These are phyloP conservation scores for Xylaria bambusicola DNA, from an alignment of 495 filamentous ascomycete species.

Conservation along the genomic window DNA sequence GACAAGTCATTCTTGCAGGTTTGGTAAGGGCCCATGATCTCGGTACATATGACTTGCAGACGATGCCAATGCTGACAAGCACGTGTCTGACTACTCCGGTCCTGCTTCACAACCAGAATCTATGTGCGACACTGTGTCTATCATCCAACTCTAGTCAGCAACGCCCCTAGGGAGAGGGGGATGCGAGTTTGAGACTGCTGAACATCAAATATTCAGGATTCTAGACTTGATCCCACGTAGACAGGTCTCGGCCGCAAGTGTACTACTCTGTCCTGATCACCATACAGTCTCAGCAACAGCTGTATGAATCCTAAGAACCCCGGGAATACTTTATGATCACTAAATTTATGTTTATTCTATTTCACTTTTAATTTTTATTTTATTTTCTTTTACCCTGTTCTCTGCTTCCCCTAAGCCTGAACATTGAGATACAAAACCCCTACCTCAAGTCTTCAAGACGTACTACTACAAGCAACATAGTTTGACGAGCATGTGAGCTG, in stretches of 20 bases:
- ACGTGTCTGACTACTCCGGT: not conserved
- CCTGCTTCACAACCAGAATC: not conserved
- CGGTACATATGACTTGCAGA: conserved; percentile 12
- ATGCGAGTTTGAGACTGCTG: conserved; percentile 6
- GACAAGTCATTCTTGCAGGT: conserved; percentile 5
- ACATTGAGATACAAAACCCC: too few species aligned
- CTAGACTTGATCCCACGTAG: not conserved
- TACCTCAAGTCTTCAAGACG: too few species aligned
- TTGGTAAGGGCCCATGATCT: conserved; percentile 6
- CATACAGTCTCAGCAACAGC: not conserved
- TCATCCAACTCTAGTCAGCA: conserved; percentile 9
- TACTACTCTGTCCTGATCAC: conserved; percentile 7
- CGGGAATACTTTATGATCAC: too few species aligned
- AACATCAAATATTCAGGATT: not conserved
- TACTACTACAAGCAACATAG: too few species aligned
- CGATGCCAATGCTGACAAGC: not conserved
- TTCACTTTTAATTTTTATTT: too few species aligned
- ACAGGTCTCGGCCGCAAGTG: conserved; percentile 3
- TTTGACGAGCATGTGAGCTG: too few species aligned
- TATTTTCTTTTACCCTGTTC: too few species aligned
- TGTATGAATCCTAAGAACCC: not conserved
- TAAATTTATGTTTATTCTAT: too few species aligned
- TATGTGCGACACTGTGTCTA: not conserved
- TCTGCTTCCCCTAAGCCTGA: too few species aligned
- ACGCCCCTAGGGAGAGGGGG: not conserved